Conservation (phyloP, 192 early-diverging fungal genomes). For the Diversispora epigaea region DNA sequence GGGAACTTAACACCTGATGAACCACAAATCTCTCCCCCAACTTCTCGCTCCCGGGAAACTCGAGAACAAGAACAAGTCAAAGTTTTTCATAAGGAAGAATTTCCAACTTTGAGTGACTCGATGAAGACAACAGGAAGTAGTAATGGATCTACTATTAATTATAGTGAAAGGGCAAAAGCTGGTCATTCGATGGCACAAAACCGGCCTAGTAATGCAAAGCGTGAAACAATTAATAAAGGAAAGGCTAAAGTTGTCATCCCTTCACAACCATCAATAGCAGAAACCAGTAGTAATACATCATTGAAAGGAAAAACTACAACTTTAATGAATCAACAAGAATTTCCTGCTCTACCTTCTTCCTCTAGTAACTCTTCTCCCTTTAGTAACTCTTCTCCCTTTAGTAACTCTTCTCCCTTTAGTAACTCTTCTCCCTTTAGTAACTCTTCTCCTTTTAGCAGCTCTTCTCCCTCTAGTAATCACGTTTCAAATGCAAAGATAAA, state of each 20-base stretch:
- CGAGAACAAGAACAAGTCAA: neutral
- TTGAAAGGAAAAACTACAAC: neutral
- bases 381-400: neutral
- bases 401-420: too few species aligned
- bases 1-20: constrained; percentile 3
- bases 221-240: neutral
- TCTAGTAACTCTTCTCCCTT: neutral
- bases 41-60: neutral
- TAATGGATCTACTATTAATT: neutral
- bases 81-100: constrained; percentile 2
- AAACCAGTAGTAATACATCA: neutral
- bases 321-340: neutral
- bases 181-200: neutral
- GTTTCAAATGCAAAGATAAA: too few species aligned
- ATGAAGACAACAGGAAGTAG: neutral
- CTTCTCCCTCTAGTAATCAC: too few species aligned
- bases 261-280: neutral
- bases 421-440: too few species aligned
- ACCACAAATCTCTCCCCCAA: neutral
- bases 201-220: too few species aligned
- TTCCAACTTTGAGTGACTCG: constrained; percentile 2
- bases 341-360: neutral
- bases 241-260: neutral
- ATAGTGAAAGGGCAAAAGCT: neutral
- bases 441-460: neutral